Evolutionary conservation across 2,329 filamentous ascomycete genomes (phyloP).

Genomic region (Fusarium heterosporum): DNA sequence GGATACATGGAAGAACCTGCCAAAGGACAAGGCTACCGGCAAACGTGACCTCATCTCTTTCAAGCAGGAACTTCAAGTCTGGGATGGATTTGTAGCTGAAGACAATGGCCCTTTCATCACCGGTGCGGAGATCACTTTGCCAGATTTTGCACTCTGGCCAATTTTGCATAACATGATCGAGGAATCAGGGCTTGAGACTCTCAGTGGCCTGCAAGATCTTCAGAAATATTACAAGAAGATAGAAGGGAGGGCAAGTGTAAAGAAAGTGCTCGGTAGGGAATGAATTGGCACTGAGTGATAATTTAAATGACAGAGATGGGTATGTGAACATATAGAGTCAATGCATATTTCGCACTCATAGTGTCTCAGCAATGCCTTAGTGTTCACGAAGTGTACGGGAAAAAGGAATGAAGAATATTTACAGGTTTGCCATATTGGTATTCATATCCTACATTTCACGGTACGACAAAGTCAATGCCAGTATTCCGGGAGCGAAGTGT

Average conservation of each 20-base stretch:
- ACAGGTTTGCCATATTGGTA: not conserved
- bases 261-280: conserved; percentile 40
- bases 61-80: conserved; percentile 53
- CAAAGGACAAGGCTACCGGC: conserved; percentile 3
- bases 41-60: conserved; percentile 42
- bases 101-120: conserved; percentile 58
- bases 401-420: not conserved
- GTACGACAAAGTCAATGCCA: not conserved
- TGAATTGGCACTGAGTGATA: not conserved
- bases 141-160: conserved; percentile 70
- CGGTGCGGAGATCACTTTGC: conserved; percentile 56
- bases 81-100: conserved; percentile 54
- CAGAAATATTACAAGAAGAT: conserved; percentile 54
- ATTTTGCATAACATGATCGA: conserved; percentile 61
- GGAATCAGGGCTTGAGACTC: conserved; percentile 48
- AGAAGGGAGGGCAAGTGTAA: conserved; percentile 36
- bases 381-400: not conserved
- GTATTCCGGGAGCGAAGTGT: not conserved
- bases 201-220: conserved; percentile 51
- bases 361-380: not conserved
- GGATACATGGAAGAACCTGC: conserved; percentile 50
- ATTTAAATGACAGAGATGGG: too few species aligned
- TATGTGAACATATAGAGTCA: not conserved
- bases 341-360: not conserved
- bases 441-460: conserved; percentile 12